Evolutionary conservation across 805 yeast species (phyloP).

Genomic region (Zygotorulaspora florentina): DNA sequence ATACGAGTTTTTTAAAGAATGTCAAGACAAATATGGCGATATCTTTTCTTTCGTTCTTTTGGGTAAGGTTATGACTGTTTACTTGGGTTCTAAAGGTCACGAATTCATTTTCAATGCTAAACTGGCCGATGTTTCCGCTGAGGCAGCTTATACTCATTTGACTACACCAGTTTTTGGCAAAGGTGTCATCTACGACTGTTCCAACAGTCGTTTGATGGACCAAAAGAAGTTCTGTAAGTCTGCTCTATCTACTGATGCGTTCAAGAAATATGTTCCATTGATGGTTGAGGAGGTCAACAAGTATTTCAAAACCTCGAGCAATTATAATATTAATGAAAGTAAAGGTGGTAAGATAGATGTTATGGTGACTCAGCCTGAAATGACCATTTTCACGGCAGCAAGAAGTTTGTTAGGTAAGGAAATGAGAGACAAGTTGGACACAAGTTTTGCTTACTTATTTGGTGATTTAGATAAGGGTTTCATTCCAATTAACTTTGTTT

Average conservation of each 20-base stretch:
- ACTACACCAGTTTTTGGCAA: slow-evolving; percentile 99
- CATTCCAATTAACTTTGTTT: slow-evolving; percentile 92
- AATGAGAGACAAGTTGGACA: slow-evolving; percentile 76
- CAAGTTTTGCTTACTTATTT: slow-evolving; percentile 78
- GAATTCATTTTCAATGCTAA: slow-evolving; percentile 93
- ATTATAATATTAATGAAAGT: slow-evolving; percentile 41
- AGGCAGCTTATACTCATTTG: slow-evolving; percentile 90
- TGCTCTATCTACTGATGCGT: slow-evolving; percentile 81
- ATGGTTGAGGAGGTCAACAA: slow-evolving; percentile 71
- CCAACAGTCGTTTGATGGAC: slow-evolving; percentile 91
- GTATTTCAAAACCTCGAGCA: slow-evolving; percentile 54
- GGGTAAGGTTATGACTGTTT: slow-evolving; percentile 92
- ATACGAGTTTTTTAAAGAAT: slow-evolving; percentile 76
- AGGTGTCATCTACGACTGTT: slow-evolving; percentile 96
- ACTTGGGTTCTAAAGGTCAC: slow-evolving; percentile 95
- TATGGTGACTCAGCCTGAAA: slow-evolving; percentile 84
- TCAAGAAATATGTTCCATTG: slow-evolving; percentile 80
- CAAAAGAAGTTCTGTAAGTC: slow-evolving; percentile 95
- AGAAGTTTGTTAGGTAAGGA: slow-evolving; percentile 89
- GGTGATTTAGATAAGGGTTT: slow-evolving; percentile 95
- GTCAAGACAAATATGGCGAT: slow-evolving; percentile 84
- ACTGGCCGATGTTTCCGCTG: slow-evolving; percentile 86
- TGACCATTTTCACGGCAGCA: slow-evolving; percentile 95
- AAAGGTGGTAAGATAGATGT: slow-evolving; percentile 57
- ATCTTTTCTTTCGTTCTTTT: slow-evolving; percentile 84